Evolutionary conservation across 225 moss, liverwort and hornwort species (phyloP).

Genomic region (Straminergon stramineum): DNA sequence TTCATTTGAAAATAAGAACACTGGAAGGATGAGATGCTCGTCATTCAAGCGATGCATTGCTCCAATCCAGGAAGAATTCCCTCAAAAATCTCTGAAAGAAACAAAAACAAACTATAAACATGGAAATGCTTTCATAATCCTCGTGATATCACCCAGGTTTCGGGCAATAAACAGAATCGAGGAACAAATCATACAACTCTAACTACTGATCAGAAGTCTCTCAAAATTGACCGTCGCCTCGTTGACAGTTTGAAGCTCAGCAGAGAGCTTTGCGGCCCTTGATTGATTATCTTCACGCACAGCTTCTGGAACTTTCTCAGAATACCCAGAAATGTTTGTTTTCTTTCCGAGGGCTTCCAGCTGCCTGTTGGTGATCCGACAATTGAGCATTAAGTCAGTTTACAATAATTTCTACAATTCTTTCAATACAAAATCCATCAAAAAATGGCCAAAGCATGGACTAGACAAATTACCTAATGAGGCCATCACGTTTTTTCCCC

Average conservation of each 20-base stretch:
- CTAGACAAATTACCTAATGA: constrained; percentile 32
- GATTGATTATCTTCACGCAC: constrained; percentile 45
- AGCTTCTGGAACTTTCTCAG: constrained; percentile 51
- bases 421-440: background rate
- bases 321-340: constrained; percentile 44
- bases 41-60: too few species aligned
- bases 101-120: too few species aligned
- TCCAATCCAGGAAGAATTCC: too few species aligned
- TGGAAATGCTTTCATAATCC: too few species aligned
- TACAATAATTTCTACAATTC: background rate
- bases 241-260: constrained; percentile 53
- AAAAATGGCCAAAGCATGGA: background rate
- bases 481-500: constrained; percentile 69
- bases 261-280: constrained; percentile 36
- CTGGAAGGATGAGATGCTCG: too few species aligned
- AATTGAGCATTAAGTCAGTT: background rate
- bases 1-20: too few species aligned
- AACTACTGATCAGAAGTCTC: constrained; percentile 26
- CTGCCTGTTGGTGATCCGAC: constrained; percentile 22
- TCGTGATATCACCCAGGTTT: background rate
- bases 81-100: too few species aligned
- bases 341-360: constrained; percentile 48
- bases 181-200: background rate
- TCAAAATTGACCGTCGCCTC: constrained; percentile 25
- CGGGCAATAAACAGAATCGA: background rate